A percentile compares a stretch with the other conserved stretches of the same genome.
Evolutionary conservation across 768 basidiomycete species (phyloP).

Genomic region (Calocera viscosa): DNA sequence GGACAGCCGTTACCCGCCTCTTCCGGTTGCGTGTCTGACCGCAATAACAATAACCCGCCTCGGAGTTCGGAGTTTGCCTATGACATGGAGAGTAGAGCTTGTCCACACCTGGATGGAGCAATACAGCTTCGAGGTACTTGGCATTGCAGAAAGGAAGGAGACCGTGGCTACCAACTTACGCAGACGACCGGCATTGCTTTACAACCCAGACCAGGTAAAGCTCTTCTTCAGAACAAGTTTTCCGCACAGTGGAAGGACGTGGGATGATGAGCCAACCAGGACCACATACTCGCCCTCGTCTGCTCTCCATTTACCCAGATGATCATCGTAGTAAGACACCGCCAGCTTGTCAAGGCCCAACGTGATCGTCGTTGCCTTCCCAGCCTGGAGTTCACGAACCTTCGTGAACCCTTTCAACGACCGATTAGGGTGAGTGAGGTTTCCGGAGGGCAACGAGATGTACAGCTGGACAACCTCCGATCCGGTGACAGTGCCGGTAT

Average conservation of each 20-base stretch:
- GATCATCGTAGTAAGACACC: constrained; percentile 36
- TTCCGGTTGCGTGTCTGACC: no score
- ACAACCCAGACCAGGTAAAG: neutral
- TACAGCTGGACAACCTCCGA: constrained; percentile 65
- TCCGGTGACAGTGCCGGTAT: constrained; percentile 48
- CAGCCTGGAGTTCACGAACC: constrained; percentile 39
- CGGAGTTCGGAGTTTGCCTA: no score
- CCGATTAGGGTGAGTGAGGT: constrained; percentile 43
- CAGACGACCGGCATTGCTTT: no score
- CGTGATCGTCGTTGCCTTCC: constrained; percentile 32
- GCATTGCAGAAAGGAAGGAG: no score
- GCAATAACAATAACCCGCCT: no score
- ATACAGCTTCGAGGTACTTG: no score
- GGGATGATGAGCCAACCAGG: constrained; percentile 36
- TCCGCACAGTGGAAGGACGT: neutral
- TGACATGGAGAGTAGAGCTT: no score
- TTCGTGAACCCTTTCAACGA: constrained; percentile 54
- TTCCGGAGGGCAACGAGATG: constrained; percentile 35
- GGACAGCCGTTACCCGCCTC: no score
- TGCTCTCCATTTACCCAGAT: constrained; percentile 34
- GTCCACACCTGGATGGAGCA: no score
- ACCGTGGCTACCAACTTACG: no score
- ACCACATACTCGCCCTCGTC: constrained; percentile 39
- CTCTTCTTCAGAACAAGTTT: neutral
- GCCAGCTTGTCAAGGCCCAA: constrained; percentile 50